These are phyloP conservation scores for Termitomyces sp. DNA, from an alignment of 768 basidiomycete species.

Conservation along the genomic window DNA sequence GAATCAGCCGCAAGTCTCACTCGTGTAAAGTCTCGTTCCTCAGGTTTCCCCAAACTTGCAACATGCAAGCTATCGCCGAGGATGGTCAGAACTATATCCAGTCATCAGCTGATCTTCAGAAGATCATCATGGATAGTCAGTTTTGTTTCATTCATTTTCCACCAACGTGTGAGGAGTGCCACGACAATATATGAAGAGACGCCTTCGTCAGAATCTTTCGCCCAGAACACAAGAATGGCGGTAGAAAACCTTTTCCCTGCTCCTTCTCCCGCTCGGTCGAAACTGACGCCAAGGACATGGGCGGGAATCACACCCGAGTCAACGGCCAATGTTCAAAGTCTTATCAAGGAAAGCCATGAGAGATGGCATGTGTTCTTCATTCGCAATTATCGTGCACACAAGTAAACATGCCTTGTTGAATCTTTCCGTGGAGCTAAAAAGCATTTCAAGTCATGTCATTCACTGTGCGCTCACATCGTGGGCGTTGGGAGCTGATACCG, in stretches of 20 bases:
- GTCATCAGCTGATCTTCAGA: no score
- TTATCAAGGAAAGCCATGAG: constrained; percentile 45
- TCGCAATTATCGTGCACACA: constrained; percentile 37
- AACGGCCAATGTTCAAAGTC: constrained; percentile 18
- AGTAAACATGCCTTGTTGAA: constrained; percentile 25
- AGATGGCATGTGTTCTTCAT: constrained; percentile 47
- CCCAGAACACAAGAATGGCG: not conserved
- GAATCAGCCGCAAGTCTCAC: not conserved
- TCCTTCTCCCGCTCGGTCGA: constrained; percentile 21
- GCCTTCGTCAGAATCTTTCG: not conserved
- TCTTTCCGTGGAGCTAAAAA: not conserved
- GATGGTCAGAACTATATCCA: no score
- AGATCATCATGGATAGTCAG: not conserved
- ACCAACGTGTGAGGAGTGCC: not conserved
- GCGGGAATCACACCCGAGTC: constrained; percentile 31
- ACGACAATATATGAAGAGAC: not conserved
- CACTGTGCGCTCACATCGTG: constrained; percentile 23
- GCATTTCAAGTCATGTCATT: constrained; percentile 18
- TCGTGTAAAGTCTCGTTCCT: not conserved
- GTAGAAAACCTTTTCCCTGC: constrained; percentile 23
- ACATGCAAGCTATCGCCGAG: no score
- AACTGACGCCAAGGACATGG: constrained; percentile 22
- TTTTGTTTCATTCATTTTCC: not conserved
- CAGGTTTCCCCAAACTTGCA: no score
- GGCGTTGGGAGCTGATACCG: constrained; percentile 19